Conservation (phyloP, 164 flowering plant genomes). For the Houttuynia cordata region DNA sequence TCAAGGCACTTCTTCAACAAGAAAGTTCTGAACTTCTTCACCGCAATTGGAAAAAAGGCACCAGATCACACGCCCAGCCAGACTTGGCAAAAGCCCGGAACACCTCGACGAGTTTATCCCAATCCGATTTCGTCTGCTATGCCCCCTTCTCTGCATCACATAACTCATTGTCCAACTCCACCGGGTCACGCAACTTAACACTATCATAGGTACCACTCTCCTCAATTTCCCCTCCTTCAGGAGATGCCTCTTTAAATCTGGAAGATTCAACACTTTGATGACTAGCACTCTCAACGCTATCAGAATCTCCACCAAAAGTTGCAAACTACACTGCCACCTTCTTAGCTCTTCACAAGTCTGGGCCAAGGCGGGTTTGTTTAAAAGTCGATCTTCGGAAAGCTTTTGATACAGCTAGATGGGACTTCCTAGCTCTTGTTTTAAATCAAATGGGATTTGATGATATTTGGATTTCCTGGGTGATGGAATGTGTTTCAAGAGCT, state of each 20-base stretch:
- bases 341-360: too few species aligned
- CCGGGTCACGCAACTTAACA: slow-evolving; percentile 40
- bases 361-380: too few species aligned
- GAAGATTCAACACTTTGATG: too few species aligned
- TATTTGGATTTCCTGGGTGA: too few species aligned
- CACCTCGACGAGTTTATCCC: slow-evolving; percentile 28
- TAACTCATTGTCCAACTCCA: slow-evolving; percentile 43
- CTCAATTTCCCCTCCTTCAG: too few species aligned
- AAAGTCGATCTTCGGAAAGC: too few species aligned
- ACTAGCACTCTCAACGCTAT: not conserved
- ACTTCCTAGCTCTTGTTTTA: too few species aligned
- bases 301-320: slow-evolving; percentile 2
- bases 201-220: not conserved
- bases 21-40: slow-evolving; percentile 34
- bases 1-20: slow-evolving; percentile 37
- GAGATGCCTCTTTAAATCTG: too few species aligned
- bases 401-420: too few species aligned
- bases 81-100: slow-evolving; percentile 40
- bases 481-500: too few species aligned
- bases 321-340: slow-evolving; percentile 14
- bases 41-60: slow-evolving; percentile 73
- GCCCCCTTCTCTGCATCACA: slow-evolving; percentile 14
- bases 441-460: too few species aligned
- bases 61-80: slow-evolving; percentile 66
- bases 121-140: slow-evolving; percentile 23